A percentile compares a stretch with the other conserved stretches of the same genome.
phyloP scores from a whole-genome alignment of 306 rosid genomes.

The Rosa chinensis region DNA sequence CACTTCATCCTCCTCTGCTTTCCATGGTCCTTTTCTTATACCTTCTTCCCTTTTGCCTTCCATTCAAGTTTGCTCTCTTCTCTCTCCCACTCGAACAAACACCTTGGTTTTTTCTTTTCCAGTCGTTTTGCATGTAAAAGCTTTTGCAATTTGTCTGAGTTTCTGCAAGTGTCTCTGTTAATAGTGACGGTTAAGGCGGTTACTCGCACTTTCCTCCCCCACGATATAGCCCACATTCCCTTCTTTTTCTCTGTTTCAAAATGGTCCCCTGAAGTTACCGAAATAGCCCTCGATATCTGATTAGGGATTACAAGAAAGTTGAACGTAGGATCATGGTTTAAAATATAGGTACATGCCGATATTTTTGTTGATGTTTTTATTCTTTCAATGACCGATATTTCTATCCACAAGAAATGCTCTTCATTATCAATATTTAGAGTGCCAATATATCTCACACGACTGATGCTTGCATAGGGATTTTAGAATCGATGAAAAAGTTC shows the following conservation, averaged over 20 bases:
- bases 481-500: too few relatives aligned
- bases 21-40: conserved; percentile 80
- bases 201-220: not conserved
- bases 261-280: too few relatives aligned
- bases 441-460: too few relatives aligned
- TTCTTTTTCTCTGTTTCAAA: not conserved
- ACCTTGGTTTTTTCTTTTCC: not conserved
- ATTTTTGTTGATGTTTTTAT: too few relatives aligned
- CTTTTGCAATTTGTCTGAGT: not conserved
- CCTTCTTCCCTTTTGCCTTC: conserved; percentile 52
- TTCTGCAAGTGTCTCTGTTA: not conserved
- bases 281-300: too few relatives aligned
- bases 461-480: too few relatives aligned
- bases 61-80: conserved; percentile 30
- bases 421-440: too few relatives aligned
- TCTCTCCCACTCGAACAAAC: not conserved
- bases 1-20: conserved; percentile 76
- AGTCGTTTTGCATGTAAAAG: not conserved
- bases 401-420: too few relatives aligned
- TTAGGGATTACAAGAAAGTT: too few relatives aligned
- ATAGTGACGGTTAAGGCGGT: not conserved
- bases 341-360: too few relatives aligned
- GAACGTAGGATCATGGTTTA: too few relatives aligned
- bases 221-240: conserved; percentile 1
- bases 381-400: too few relatives aligned